Conservation (phyloP, 1,139 yeast genomes). For the Trichomonascaceae sp. region DNA sequence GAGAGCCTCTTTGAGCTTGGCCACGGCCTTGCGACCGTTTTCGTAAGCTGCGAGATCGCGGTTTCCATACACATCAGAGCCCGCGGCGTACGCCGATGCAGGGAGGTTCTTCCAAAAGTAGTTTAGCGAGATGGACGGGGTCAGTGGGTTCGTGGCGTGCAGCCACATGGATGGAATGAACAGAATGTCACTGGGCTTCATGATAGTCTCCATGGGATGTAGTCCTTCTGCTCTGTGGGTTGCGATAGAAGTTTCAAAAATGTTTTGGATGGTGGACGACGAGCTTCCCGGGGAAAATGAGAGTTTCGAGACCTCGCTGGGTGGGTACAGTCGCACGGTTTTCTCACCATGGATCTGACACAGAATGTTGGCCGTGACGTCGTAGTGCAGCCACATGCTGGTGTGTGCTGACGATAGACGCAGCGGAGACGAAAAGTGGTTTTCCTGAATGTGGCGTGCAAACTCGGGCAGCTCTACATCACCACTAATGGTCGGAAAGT, state of each 20-base stretch:
- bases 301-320: slow-evolving; percentile 20
- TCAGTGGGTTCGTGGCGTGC: slow-evolving; percentile 25
- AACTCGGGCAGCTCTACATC: slow-evolving; percentile 23
- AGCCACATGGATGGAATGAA: slow-evolving; percentile 29
- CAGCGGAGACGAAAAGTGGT: slow-evolving; percentile 26
- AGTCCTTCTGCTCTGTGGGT: slow-evolving; percentile 10
- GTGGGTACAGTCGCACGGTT: slow-evolving; percentile 24
- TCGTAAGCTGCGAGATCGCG: slow-evolving; percentile 24
- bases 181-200: slow-evolving; percentile 28
- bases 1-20: slow-evolving; percentile 15
- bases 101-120: slow-evolving; percentile 26
- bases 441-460: slow-evolving; percentile 9
- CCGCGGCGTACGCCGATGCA: slow-evolving; percentile 17
- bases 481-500: slow-evolving; percentile 20
- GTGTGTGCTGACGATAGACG: slow-evolving; percentile 24
- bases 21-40: slow-evolving; percentile 18
- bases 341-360: slow-evolving; percentile 26
- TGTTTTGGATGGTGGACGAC: slow-evolving; percentile 22
- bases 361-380: slow-evolving; percentile 27
- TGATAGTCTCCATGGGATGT: slow-evolving; percentile 21
- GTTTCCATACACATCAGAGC: slow-evolving; percentile 27
- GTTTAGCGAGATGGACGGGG: slow-evolving; percentile 24
- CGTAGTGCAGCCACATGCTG: slow-evolving; percentile 28
- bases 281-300: slow-evolving; percentile 24
- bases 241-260: slow-evolving; percentile 14